A percentile compares a stretch with the other conserved stretches of the same genome.
These are phyloP conservation scores for Candida corydali DNA, from an alignment of 805 yeast species.

Conservation along the genomic window DNA sequence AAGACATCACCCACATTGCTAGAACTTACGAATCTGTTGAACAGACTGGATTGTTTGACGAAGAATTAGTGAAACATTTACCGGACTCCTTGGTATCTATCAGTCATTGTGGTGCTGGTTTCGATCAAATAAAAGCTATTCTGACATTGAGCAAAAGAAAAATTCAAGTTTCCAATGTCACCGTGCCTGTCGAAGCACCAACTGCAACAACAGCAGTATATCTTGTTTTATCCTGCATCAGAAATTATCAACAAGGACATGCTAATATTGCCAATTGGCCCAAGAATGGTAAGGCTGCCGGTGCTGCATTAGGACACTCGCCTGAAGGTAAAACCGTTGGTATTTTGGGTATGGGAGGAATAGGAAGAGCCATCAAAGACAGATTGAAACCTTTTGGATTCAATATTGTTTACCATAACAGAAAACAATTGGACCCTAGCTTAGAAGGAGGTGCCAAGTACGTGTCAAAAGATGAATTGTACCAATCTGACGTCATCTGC, in stretches of 20 bases:
- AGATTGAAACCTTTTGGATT: constrained; percentile 77
- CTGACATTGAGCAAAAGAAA: constrained; percentile 45
- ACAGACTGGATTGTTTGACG: constrained; percentile 63
- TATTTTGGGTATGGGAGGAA: constrained; percentile 84
- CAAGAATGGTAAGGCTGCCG: constrained; percentile 38
- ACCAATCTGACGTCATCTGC: constrained; percentile 67
- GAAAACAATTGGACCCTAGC: constrained; percentile 54
- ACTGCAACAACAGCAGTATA: constrained; percentile 71
- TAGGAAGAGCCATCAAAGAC: constrained; percentile 75
- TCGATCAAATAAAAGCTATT: constrained; percentile 61
- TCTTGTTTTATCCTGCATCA: constrained; percentile 56
- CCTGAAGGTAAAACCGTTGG: constrained; percentile 78
- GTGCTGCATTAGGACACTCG: constrained; percentile 64
- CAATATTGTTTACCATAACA: constrained; percentile 66
- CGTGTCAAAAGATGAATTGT: constrained; percentile 65
- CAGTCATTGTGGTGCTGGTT: constrained; percentile 70
- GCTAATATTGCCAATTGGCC: constrained; percentile 53
- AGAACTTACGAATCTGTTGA: constrained; percentile 52
- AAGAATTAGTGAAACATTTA: constrained; percentile 50
- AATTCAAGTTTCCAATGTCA: constrained; percentile 66
- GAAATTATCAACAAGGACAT: constrained; percentile 64
- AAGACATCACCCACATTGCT: constrained; percentile 37
- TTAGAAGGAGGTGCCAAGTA: constrained; percentile 69
- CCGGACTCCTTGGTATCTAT: constrained; percentile 53
- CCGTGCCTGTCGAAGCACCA: constrained; percentile 62